Evolutionary conservation across 2,329 filamentous ascomycete genomes (phyloP), one percentile per base, ranked within the genome.

Genomic region (Botrytis sinoallii): DNA sequence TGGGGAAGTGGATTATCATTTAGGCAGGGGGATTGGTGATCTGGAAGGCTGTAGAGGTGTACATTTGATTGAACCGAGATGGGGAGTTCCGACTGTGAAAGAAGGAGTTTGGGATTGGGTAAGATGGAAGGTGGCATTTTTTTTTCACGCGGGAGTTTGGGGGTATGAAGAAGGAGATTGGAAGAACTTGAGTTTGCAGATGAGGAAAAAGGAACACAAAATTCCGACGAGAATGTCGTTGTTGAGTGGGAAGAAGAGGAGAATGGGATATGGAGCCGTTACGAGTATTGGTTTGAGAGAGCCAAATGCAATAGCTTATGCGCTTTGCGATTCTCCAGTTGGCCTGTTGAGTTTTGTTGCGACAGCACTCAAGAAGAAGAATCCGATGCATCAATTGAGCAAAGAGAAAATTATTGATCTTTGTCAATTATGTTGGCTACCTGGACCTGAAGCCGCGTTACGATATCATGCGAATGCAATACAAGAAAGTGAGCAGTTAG

Each of bases 381-480:
- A 82, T 4, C 83, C 84, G 0, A 79, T 76, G 8, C 82, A 83
- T 72, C 81, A 83, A 25, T 83, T 88, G 69, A 83, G 84, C 2
- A 82, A 84, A 5, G 82, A 84, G 22, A 88, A 91, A 72, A 83
- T 92, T 38, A 84, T 92, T 74, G 88, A 88, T 29, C 83, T 90
- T 77, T 86, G 88, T 1, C 86, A 88, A 79, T 82, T 92, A 42
- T 87, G 89, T 35, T 92, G 90, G 91, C 81, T 92, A 0, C 90
- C 90, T 0, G 90, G 90, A 0, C 89, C 89, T 0, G 90, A 92
- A 78, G 86, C 86, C 2, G 86, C 85, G 4, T 81, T 91, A 77
- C 83, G 89, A 40, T 91, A 86, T 73, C 88, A 86, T 87, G 84
- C 86, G 29, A 71, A 74, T 40, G 79, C 77, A 3, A 65, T 74